Evolutionary conservation across 805 yeast species (phyloP), one percentile per base, ranked within the genome.

Genomic region (Candida xyloterini): DNA sequence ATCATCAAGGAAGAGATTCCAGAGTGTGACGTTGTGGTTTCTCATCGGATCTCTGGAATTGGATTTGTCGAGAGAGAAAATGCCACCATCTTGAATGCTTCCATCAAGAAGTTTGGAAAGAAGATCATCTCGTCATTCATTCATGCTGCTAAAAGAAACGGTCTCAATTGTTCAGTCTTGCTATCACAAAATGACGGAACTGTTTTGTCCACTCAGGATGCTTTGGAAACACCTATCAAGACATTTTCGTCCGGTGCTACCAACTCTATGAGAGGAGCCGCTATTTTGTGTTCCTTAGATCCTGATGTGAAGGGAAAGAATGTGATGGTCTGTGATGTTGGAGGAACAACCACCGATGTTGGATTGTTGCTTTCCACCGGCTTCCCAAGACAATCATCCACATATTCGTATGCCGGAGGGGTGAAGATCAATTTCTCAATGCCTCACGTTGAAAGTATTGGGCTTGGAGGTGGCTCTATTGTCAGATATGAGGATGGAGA

Each of bases 241-340:
- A 38, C 41, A 10, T 38, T 38, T 14, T 38, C 41, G 5, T 38
- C 41, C 7, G 41, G 41, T 24, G 41, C 41, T 15, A 38, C 41
- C 22, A 38, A 38, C 28, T 38, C 36, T 4, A 38, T 38, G 41
- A 31, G 41, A 18, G 41, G 41, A 15, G 41, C 41, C 13, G 41
- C 41, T 13, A 27, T 38, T 28, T 16, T 38, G 18, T 38, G 41
- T 18, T 38, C 41, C 10, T 11, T 11, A 2, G 41, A 38, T 27
- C 36, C 41, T 5, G 41, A 31, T 26, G 35, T 38, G 10, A 14
- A 15, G 15, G 36, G 33, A 6, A 31, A 27, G 15, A 38, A 30
- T 18, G 41, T 38, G 15, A 31, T 38, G 24, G 41, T 38, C 21
- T 38, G 41, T 21, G 41, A 38, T 31, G 33, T 38, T 13, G 41